Percentiles rank a stretch among this genome's conserved stretches.
These are phyloP conservation scores for Biscogniauxia marginata DNA, from an alignment of 2,329 filamentous ascomycete species.

Conservation along the genomic window DNA sequence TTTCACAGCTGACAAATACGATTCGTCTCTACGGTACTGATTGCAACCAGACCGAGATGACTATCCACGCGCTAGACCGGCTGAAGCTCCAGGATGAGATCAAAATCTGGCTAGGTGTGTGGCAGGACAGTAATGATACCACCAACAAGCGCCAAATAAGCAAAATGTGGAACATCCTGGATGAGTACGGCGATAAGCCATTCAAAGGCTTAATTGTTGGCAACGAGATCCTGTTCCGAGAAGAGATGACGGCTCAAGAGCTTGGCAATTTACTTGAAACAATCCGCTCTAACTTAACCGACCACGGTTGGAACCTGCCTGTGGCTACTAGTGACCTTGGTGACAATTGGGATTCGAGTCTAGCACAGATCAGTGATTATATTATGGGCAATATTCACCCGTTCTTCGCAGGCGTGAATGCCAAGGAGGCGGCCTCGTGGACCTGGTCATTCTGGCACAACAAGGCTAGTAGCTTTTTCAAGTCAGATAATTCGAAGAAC, in stretches of 20 bases:
- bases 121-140: conserved; percentile 80
- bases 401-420: conserved; percentile 81
- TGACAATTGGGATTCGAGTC: conserved; percentile 73
- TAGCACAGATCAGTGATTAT: conserved; percentile 73
- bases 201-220: conserved; percentile 84
- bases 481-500: conserved; percentile 62
- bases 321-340: conserved; percentile 88
- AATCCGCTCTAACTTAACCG: conserved; percentile 71
- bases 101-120: conserved; percentile 93
- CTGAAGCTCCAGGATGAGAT: conserved; percentile 69
- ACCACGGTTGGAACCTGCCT: conserved; percentile 65
- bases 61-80: conserved; percentile 75
- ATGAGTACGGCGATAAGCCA: conserved; percentile 62
- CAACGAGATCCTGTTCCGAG: conserved; percentile 74
- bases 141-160: conserved; percentile 80
- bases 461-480: conserved; percentile 65
- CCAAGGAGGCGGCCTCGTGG: conserved; percentile 70
- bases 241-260: conserved; percentile 66
- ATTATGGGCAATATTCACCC: conserved; percentile 98
- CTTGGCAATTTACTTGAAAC: conserved; percentile 64
- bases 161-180: conserved; percentile 82
- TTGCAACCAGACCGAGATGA: conserved; percentile 96
- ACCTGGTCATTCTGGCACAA: conserved; percentile 78
- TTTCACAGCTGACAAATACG: conserved; percentile 85
- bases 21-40: conserved; percentile 92